phyloP scores from a whole-genome alignment of 208 protist species.

The Leishmania braziliensis region DNA sequence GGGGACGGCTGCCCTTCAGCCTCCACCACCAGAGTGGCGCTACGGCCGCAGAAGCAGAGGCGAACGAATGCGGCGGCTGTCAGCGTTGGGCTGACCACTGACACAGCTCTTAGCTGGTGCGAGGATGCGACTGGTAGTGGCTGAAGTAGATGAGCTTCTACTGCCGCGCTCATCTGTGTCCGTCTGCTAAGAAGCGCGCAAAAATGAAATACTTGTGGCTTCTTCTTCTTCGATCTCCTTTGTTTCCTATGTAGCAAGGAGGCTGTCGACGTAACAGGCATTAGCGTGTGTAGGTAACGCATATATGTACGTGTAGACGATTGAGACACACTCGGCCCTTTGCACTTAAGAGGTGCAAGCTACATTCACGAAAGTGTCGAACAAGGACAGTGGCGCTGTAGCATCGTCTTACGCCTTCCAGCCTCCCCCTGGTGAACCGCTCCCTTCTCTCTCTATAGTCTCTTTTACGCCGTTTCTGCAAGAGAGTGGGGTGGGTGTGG shows the following conservation, averaged over 20 bases:
- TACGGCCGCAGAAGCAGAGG: not conserved
- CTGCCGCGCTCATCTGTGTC: not conserved
- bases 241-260: not conserved
- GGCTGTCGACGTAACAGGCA: not conserved
- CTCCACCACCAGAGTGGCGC: not conserved
- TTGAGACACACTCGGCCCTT: not conserved
- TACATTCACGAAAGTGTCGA: not conserved
- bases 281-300: not conserved
- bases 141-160: not conserved
- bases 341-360: not conserved
- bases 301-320: not conserved
- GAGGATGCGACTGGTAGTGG: constrained; percentile 16
- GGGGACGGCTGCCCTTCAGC: not conserved
- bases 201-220: not conserved
- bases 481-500: not conserved
- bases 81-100: not conserved
- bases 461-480: not conserved
- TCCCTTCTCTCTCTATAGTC: not conserved
- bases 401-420: not conserved
- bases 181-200: not conserved
- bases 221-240: not conserved
- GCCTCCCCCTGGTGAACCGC: not conserved
- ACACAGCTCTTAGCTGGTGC: constrained; percentile 24
- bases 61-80: not conserved
- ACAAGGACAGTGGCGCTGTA: not conserved